Evolutionary conservation across 306 rosid species (phyloP), one percentile per base, ranked within the genome.

Genomic region (Albizia julibrissin): DNA sequence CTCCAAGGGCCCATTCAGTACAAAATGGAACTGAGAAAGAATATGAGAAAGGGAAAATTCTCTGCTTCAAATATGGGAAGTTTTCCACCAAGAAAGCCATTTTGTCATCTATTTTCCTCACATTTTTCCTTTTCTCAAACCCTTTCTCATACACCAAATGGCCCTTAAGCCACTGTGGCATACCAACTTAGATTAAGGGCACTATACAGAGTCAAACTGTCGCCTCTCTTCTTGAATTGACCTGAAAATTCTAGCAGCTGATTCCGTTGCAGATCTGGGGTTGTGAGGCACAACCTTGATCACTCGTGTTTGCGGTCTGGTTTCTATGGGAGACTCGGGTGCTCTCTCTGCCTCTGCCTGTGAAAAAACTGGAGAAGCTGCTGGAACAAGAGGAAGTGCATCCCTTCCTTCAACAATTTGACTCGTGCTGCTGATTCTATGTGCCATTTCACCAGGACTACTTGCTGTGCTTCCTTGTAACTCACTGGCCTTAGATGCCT

Each of bases 281-380:
- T 89, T 91, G 75, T 91, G 91, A 0, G 95, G 95, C 54, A 91
- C 95, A 49, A 91, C 93, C 82, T 79, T 87, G 78, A 91, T 89
- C n/a, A 76, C 93, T 19, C 85, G 87, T 14, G 40, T 81, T 10
- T 65, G 86, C 75, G 65, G 84, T 67, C 79, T 83, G 3, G 69
- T 44, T 8, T 77, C 81, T n/a, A 29, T 3, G 40, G 42, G n/a
- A 21, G 87, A 61, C 76, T 82, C 87, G 27, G 80, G 50, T 66
- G 69, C 86, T 67, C 56, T 84, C 72, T 79, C 88, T 6, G 64
- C 85, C 62, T 83, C 88, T 12, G 72, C 80, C 69, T 40, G 83
- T 0, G 87, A 78, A 66, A 66, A 19, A 33, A 66, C 44, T 64
- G 69, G 69, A 56, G 74, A 40, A 40, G 72, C 77, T 24, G 37